These are phyloP conservation scores for Orbilia quercus DNA, from an alignment of 2,329 filamentous ascomycete genomes.

Conservation along the genomic window DNA sequence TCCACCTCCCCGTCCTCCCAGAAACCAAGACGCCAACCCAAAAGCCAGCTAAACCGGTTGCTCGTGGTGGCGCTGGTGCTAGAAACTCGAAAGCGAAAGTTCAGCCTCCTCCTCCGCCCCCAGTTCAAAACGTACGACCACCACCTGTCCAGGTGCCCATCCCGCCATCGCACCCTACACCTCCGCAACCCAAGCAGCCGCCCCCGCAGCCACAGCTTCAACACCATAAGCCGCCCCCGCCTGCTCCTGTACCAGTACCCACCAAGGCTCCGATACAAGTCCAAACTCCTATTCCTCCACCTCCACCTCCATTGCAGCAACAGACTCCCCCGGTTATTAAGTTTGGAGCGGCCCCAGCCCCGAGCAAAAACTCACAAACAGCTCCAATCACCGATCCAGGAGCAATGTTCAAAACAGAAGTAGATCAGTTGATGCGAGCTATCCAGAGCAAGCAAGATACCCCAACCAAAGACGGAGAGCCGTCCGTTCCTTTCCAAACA, in stretches of 20 bases:
- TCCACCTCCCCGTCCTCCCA: conserved; percentile 47
- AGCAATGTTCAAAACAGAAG: conserved; percentile 79
- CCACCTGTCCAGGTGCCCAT: conserved; percentile 40
- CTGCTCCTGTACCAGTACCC: conserved; percentile 35
- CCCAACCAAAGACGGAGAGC: conserved; percentile 29
- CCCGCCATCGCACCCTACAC: conserved; percentile 54
- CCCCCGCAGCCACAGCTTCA: conserved; percentile 58
- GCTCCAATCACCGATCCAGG: conserved; percentile 64
- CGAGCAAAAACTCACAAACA: conserved; percentile 53
- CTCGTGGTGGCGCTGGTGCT: conserved; percentile 23
- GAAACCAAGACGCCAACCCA: conserved; percentile 38
- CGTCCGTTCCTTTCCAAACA: conserved; percentile 24
- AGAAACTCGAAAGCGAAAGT: conserved; percentile 46
- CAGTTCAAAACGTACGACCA: conserved; percentile 19
- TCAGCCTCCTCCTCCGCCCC: conserved; percentile 28
- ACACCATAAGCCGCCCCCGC: conserved; percentile 59
- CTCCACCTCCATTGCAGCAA: conserved; percentile 26
- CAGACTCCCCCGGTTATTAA: conserved; percentile 40
- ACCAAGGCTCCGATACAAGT: conserved; percentile 34
- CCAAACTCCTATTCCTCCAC: conserved; percentile 41
- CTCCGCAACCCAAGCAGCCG: conserved; percentile 56
- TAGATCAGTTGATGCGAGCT: conserved; percentile 88
- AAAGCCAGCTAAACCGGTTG: conserved; percentile 39
- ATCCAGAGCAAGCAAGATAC: conserved; percentile 75
- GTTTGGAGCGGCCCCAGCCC: conserved; percentile 49